phyloP scores from a whole-genome alignment of 768 basidiomycete genomes.

The Erythrobasidium yunnanense region DNA sequence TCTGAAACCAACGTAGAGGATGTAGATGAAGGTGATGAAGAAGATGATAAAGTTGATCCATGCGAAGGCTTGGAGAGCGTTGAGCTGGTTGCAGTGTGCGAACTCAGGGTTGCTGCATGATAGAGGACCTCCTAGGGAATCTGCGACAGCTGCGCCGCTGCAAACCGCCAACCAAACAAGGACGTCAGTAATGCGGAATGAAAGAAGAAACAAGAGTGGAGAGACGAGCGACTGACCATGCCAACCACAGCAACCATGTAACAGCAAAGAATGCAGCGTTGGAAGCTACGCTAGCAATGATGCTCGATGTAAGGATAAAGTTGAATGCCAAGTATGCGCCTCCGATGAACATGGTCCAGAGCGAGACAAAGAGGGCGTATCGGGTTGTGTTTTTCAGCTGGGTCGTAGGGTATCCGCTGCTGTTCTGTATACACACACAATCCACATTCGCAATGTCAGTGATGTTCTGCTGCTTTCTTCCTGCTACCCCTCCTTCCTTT shows the following conservation, averaged over 20 bases:
- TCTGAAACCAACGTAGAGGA: constrained; percentile 10
- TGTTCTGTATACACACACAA: not conserved
- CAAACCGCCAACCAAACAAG: not conserved
- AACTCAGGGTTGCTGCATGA: constrained; percentile 7
- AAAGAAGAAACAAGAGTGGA: not conserved
- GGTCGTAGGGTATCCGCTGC: constrained; percentile 12
- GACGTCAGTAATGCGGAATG: not conserved
- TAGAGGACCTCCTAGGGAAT: not conserved
- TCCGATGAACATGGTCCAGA: constrained; percentile 22
- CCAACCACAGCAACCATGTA: constrained; percentile 39
- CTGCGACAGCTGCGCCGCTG: constrained; percentile 1
- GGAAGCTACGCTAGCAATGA: constrained; percentile 37
- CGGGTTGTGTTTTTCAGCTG: constrained; percentile 19
- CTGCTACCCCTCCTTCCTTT: too few species aligned
- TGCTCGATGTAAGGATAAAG: constrained; percentile 29
- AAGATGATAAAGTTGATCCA: constrained; percentile 36
- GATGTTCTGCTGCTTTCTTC: too few species aligned
- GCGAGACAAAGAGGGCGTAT: constrained; percentile 11
- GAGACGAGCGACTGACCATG: constrained; percentile 14
- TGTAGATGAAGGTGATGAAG: not conserved
- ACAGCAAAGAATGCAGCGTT: constrained; percentile 33
- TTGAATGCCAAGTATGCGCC: constrained; percentile 26
- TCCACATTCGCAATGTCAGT: too few species aligned
- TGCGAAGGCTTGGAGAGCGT: constrained; percentile 33
- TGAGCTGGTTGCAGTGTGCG: constrained; percentile 33